Percentiles rank a stretch among this genome's conserved stretches.
These are phyloP conservation scores for Rhododendron ferrugineum DNA, from an alignment of 148 eudicot species.

Conservation along the genomic window DNA sequence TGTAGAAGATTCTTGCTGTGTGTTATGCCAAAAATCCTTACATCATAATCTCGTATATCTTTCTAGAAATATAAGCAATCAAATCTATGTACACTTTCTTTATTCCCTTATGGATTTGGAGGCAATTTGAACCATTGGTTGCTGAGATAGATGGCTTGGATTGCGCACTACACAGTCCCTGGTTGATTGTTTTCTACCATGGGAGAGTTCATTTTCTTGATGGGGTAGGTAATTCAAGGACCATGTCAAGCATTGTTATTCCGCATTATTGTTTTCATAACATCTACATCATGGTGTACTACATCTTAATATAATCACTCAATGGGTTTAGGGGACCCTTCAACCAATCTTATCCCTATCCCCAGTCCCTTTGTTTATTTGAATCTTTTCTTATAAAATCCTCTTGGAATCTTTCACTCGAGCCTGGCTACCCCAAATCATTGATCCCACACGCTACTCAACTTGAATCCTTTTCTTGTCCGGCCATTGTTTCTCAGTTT, in stretches of 20 bases:
- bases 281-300: background rate
- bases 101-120: too few relatives aligned
- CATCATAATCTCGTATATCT: too few relatives aligned
- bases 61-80: too few relatives aligned
- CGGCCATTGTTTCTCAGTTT: background rate
- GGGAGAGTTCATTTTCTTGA: background rate
- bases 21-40: too few relatives aligned
- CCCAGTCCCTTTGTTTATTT: background rate
- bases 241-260: background rate
- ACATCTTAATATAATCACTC: background rate
- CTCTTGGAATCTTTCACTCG: background rate
- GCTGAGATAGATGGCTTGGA: too few relatives aligned
- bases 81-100: too few relatives aligned
- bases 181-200: too few relatives aligned
- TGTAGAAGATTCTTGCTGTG: too few relatives aligned
- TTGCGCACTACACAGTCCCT: background rate
- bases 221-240: background rate
- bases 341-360: slow-evolving; percentile 5
- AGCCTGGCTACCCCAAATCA: background rate
- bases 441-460: background rate
- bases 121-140: too few relatives aligned
- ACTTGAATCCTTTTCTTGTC: background rate
- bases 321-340: background rate
- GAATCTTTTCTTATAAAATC: background rate
- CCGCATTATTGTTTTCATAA: background rate